These are phyloP conservation scores for Haplosporangium gracile DNA, from an alignment of 192 early-diverging fungal genomes.

Conservation along the genomic window DNA sequence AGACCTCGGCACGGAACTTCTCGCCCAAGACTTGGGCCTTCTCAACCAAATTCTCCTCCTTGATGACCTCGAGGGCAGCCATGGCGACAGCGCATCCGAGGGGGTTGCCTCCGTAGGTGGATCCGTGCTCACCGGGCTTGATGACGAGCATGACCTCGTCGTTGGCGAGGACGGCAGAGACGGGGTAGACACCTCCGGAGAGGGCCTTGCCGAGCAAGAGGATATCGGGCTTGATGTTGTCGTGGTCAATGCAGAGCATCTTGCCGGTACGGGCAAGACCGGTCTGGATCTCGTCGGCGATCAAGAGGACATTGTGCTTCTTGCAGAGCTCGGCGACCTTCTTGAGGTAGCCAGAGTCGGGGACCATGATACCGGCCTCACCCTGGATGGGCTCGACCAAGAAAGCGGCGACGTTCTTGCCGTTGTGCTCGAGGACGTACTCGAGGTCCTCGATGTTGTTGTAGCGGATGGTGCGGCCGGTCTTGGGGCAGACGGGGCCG, in stretches of 20 bases:
- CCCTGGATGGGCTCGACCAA: slow-evolving; percentile 99
- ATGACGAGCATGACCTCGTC: slow-evolving; percentile 86
- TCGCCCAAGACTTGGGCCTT: slow-evolving; percentile 82
- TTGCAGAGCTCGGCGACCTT: slow-evolving; percentile 93
- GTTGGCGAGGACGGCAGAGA: slow-evolving; percentile 91
- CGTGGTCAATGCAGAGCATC: slow-evolving; percentile 95
- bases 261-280: slow-evolving; percentile 95
- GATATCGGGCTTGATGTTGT: slow-evolving; percentile 92
- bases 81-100: slow-evolving; percentile 95
- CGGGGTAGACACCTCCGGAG: slow-evolving; percentile 96
- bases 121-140: slow-evolving; percentile 95
- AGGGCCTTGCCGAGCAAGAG: slow-evolving; percentile 98
- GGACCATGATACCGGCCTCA: slow-evolving; percentile 97
- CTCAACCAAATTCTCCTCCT: slow-evolving; percentile 93
- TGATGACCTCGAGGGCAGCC: slow-evolving; percentile 93
- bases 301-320: slow-evolving; percentile 97
- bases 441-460: slow-evolving; percentile 92
- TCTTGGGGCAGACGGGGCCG: slow-evolving; percentile 82
- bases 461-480: slow-evolving; percentile 81
- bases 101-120: slow-evolving; percentile 98
- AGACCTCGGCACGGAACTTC: slow-evolving; percentile 85
- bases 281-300: slow-evolving; percentile 99
- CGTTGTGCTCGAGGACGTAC: slow-evolving; percentile 85
- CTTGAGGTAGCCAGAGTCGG: slow-evolving; percentile 92
- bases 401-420: slow-evolving; percentile 90